Percentiles rank a stretch among this genome's conserved stretches.
Conservation (phyloP, 1,139 yeast genomes). For the Protomyces gravidus region DNA sequence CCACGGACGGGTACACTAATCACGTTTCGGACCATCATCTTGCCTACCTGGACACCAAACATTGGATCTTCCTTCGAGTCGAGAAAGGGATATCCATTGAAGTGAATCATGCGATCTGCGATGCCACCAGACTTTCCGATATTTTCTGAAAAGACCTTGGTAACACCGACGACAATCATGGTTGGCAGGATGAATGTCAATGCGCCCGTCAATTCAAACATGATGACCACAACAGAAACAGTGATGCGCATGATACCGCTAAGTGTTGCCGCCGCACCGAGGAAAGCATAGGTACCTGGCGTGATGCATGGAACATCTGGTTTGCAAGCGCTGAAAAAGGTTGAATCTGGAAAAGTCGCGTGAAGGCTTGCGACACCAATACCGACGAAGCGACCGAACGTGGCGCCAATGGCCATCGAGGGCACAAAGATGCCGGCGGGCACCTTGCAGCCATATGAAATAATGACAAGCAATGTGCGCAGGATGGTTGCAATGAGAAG, state of each 20-base stretch:
- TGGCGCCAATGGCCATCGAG: conserved; percentile 94
- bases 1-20: conserved; percentile 50
- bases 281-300: conserved; percentile 91
- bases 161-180: conserved; percentile 92
- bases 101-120: conserved; percentile 88
- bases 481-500: conserved; percentile 67
- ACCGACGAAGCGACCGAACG: conserved; percentile 84
- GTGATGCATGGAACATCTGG: conserved; percentile 59
- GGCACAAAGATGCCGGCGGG: conserved; percentile 98
- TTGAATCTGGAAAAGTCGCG: conserved; percentile 44
- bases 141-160: conserved; percentile 68
- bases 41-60: conserved; percentile 52
- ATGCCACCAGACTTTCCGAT: conserved; percentile 89
- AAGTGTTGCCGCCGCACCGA: conserved; percentile 96
- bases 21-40: conserved; percentile 62
- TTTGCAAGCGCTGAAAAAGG: conserved; percentile 48
- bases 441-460: conserved; percentile 86
- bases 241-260: conserved; percentile 92
- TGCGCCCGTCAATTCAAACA: conserved; percentile 97
- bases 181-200: conserved; percentile 85
- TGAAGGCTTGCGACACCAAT: conserved; percentile 59
- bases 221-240: conserved; percentile 85
- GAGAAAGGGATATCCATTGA: conserved; percentile 82
- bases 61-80: conserved; percentile 68
- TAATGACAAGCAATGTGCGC: conserved; percentile 65